Evolutionary conservation across 2,329 filamentous ascomycete species (phyloP), one percentile per base, ranked within the genome.

Genomic region (Colletotrichum kahawae): DNA sequence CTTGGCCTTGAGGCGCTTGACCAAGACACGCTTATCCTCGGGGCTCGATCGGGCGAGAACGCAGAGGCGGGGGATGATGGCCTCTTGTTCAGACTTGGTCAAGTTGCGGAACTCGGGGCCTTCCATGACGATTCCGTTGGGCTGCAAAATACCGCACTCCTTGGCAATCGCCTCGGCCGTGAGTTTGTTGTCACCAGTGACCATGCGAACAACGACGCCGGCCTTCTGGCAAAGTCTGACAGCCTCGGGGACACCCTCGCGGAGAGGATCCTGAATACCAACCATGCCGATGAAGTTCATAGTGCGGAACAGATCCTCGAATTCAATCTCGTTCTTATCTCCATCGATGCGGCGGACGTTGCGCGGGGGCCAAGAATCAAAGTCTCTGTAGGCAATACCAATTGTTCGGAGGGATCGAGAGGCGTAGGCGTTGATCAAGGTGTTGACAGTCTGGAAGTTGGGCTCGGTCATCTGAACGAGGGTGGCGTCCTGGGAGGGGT

Each of bases 401-500:
- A 98, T 97, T 2, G 95, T 97, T 77, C 95, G 92, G 36, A 98
- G 88, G 9, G 95, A 97, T 21, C 93, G 90, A 31, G 90, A 92
- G 12, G 95, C 95, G 81, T 98, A 98, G 62, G 89, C 90, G 77
- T 93, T 91, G 78, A 98, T 97, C 63, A 95, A 87, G 27, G 88
- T 85, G 77, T 91, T 90, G 77, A 98, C 82, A 9, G 85, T 88
- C 76, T 89, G 84, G 67, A 87, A 86, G 77, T 92, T 90, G 59
- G 90, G 88, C 29, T 86, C 82, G 13, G 88, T 88, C 76, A 93
- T 82, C 1, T 85, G 77, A 1, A 84, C 77, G n/a, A 85, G 79
- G 4, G 86, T 83, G 36, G 84, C 80, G 77, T 88, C 87, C 24
- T 78, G 80, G 6, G 88, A 85, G 29, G 90, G 89, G 67, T 91